A percentile compares a stretch with the other conserved stretches of the same genome.
phyloP scores from a whole-genome alignment of 2,329 filamentous ascomycete species.

The Cladosporium sp. region DNA sequence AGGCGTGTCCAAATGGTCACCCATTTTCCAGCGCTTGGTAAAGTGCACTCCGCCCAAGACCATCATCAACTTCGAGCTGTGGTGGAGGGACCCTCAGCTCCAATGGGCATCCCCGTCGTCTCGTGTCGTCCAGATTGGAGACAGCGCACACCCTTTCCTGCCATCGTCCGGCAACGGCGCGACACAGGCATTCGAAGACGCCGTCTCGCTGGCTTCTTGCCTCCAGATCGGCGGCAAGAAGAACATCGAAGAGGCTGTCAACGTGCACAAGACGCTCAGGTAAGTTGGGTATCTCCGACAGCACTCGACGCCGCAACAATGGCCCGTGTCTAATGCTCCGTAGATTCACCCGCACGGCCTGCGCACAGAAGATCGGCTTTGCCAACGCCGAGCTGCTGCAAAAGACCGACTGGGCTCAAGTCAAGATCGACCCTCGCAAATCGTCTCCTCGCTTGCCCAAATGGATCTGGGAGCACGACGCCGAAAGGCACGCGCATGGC shows the following conservation, averaged over 20 bases:
- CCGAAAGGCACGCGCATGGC: constrained; percentile 28
- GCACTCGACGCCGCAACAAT: neutral
- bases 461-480: constrained; percentile 28
- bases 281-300: neutral
- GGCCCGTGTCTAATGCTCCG: neutral
- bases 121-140: constrained; percentile 55
- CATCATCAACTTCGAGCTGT: constrained; percentile 57
- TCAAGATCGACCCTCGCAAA: constrained; percentile 21
- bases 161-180: constrained; percentile 57
- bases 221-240: constrained; percentile 47
- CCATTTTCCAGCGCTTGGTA: constrained; percentile 48
- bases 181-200: constrained; percentile 58
- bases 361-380: constrained; percentile 30
- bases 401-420: constrained; percentile 19
- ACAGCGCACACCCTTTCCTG: constrained; percentile 57
- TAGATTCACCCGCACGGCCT: constrained; percentile 28
- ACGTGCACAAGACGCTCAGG: constrained; percentile 40
- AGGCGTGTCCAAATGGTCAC: constrained; percentile 41
- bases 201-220: constrained; percentile 49
- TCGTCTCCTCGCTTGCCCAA: constrained; percentile 14
- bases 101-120: constrained; percentile 54
- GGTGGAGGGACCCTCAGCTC: constrained; percentile 55
- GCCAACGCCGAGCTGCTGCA: constrained; percentile 21
- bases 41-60: constrained; percentile 37
- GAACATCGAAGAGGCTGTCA: constrained; percentile 37